Percentiles rank a stretch among this genome's conserved stretches.
Conservation (phyloP, 78 protist genomes). For the Salpingoeca rosetta region DNA sequence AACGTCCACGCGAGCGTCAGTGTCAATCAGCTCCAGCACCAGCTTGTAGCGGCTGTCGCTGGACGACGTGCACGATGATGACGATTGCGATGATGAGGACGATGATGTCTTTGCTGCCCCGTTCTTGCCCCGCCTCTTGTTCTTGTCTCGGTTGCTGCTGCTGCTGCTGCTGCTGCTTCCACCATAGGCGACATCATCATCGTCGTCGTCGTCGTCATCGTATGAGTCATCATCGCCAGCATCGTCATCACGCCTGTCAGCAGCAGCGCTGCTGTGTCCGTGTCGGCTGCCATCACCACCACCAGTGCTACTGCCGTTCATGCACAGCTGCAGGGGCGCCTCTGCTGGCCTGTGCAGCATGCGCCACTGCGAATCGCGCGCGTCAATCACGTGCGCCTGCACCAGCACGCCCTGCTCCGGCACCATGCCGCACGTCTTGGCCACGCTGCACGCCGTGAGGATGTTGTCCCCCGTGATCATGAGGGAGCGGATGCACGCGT, state of each 20-base stretch:
- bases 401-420: background rate
- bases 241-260: background rate
- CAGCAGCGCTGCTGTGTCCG: background rate
- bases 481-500: slow-evolving; percentile 45
- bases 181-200: no score
- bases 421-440: slow-evolving; percentile 56
- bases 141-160: no score
- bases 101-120: no score
- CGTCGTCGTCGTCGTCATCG: background rate
- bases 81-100: no score
- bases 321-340: background rate
- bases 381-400: slow-evolving; percentile 17
- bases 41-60: background rate
- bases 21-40: background rate
- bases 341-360: no score
- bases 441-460: slow-evolving; percentile 77
- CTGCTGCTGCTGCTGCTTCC: no score
- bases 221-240: background rate
- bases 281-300: background rate
- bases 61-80: background rate
- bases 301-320: background rate
- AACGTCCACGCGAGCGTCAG: background rate
- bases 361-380: background rate
- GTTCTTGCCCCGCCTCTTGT: no score
- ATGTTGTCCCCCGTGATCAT: slow-evolving; percentile 81